Base-by-base conservation (phyloP, 495 filamentous ascomycete genomes). In the Aspergillus ostianus region DNA sequence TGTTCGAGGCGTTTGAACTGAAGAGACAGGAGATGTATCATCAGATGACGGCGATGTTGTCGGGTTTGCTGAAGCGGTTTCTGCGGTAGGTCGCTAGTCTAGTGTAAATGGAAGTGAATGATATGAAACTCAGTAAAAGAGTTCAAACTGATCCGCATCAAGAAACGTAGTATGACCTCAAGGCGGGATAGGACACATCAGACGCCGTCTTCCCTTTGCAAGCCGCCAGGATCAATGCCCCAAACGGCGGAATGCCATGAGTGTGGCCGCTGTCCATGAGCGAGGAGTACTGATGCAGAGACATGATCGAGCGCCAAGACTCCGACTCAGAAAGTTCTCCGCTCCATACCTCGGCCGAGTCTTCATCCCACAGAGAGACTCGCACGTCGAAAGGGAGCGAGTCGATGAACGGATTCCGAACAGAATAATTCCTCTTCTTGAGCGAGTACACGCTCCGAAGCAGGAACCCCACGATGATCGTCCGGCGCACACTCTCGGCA, bases 401-500 rank as follows among this genome's bases (percentile, higher is more conserved):
- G 8, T 73, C 73, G 4, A 74, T 61, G 44, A 72, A 74, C 23
- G 67, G 71, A 4, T 73, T 75, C 4, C 77, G 77, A 47, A 70
- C 68, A 0, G 73, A 73, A 51, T 68, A 79, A 8, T 76, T 74
- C 29, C 68, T 53, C 44, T 69, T 80, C 23, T 73, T 67, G 20
- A 74, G 61, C 1, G 70, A 72, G 58, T 77, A 80, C 6, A 72
- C 69, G 41, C 72, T 75, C 21, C 61, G 60, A 4, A 79, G 56
- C 57, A 77, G 69, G 27, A 70, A 68, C 27, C 63, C 63, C 32
- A 78, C 66, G 26, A 77, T 73, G 46, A 79, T 72, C 0, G 76
- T 79, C 7, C 77, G 72, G 0, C 80, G 71, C 6, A 79, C 73
- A 50, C 70, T 77, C 57, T 81, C 80, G 6, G 66, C 74, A 23